phyloP scores from a whole-genome alignment of 805 yeast species.

The Zygotorulaspora danielsina region DNA sequence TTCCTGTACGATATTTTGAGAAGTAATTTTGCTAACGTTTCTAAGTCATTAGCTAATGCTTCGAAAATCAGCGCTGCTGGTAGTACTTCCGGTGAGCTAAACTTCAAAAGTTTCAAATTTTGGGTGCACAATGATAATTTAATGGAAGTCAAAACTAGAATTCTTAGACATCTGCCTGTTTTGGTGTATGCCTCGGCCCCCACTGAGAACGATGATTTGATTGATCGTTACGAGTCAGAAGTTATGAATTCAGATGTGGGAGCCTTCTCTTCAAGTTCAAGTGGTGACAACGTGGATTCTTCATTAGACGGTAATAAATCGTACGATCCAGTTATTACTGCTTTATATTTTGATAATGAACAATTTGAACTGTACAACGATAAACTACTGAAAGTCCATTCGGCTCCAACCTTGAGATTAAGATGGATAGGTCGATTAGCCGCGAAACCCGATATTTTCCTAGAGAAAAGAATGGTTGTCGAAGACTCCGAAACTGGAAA shows the following conservation, averaged over 20 bases:
- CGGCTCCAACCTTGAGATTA: slow-evolving; percentile 73
- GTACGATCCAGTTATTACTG: slow-evolving; percentile 78
- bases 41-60: slow-evolving; percentile 39
- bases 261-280: slow-evolving; percentile 36
- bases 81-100: slow-evolving; percentile 33
- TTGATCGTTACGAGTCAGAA: slow-evolving; percentile 28
- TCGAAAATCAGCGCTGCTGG: slow-evolving; percentile 32
- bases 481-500: slow-evolving; percentile 41
- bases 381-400: slow-evolving; percentile 64
- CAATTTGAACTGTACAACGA: slow-evolving; percentile 81
- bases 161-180: slow-evolving; percentile 89
- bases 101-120: slow-evolving; percentile 69
- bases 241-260: slow-evolving; percentile 26
- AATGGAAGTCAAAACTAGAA: slow-evolving; percentile 96
- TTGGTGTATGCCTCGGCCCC: slow-evolving; percentile 57
- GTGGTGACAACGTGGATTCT: slow-evolving; percentile 47
- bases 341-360: slow-evolving; percentile 81
- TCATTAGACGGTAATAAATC: slow-evolving; percentile 37
- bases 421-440: slow-evolving; percentile 85
- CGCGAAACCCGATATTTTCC: slow-evolving; percentile 69
- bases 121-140: slow-evolving; percentile 97
- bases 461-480: slow-evolving; percentile 77
- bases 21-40: slow-evolving; percentile 44
- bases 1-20: slow-evolving; percentile 76
- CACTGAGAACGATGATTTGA: slow-evolving; percentile 32